Percentiles rank a stretch among this genome's conserved stretches.
These are phyloP conservation scores for Microcera coccophila DNA, from an alignment of 2,329 filamentous ascomycete genomes.

Conservation along the genomic window DNA sequence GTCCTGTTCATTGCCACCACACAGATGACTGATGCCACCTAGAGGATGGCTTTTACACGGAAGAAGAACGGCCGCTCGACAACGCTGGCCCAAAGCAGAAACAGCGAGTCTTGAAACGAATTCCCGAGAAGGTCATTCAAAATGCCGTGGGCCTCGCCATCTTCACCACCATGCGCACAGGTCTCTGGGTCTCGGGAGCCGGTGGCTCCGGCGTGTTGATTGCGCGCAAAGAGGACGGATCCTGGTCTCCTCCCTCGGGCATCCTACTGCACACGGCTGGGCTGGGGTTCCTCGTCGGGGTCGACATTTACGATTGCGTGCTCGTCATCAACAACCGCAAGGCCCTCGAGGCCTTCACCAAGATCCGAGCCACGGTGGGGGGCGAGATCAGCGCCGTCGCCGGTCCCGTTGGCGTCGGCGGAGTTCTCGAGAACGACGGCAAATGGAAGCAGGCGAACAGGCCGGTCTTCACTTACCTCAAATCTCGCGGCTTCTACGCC, in stretches of 20 bases:
- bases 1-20: not conserved
- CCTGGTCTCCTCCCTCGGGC: slow-evolving; percentile 75
- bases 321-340: slow-evolving; percentile 76
- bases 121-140: slow-evolving; percentile 55
- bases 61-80: slow-evolving; percentile 28
- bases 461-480: slow-evolving; percentile 65
- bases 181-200: slow-evolving; percentile 63
- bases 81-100: slow-evolving; percentile 36
- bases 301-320: slow-evolving; percentile 86
- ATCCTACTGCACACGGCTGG: slow-evolving; percentile 77
- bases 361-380: slow-evolving; percentile 69
- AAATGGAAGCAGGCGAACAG: slow-evolving; percentile 48
- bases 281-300: slow-evolving; percentile 72
- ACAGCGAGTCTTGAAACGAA: slow-evolving; percentile 48
- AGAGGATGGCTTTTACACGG: slow-evolving; percentile 53
- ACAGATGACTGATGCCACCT: not conserved
- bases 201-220: slow-evolving; percentile 63
- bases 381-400: slow-evolving; percentile 74
- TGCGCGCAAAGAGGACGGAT: slow-evolving; percentile 58
- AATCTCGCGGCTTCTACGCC: slow-evolving; percentile 81
- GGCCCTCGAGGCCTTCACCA: slow-evolving; percentile 72
- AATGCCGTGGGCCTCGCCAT: slow-evolving; percentile 66
- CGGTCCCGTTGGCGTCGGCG: slow-evolving; percentile 64
- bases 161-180: slow-evolving; percentile 66
- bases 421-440: slow-evolving; percentile 59